Conservation (phyloP, 1,284 basidiomycete species). For the Vanrija pseudolonga region DNA sequence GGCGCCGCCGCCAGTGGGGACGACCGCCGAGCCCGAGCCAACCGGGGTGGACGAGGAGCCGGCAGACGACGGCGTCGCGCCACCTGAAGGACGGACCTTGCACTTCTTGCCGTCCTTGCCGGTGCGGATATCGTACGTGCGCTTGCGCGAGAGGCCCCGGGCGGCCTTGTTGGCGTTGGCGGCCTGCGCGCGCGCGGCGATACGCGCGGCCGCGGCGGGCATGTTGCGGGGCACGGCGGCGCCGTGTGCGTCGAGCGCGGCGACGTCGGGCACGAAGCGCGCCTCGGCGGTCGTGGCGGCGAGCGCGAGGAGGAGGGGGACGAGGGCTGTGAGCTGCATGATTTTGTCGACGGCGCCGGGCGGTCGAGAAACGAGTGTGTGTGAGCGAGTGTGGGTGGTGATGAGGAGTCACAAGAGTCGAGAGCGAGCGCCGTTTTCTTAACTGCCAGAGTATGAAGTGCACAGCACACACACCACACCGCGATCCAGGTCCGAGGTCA, state of each 20-base stretch:
- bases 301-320: conserved; percentile 28
- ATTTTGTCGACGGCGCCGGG: background rate
- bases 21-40: too few relatives aligned
- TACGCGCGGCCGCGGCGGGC: background rate
- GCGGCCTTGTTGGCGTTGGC: too few relatives aligned
- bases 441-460: background rate
- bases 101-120: background rate
- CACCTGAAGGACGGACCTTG: background rate
- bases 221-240: background rate
- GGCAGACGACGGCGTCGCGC: background rate
- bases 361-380: background rate
- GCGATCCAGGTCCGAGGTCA: background rate
- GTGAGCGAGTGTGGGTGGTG: background rate
- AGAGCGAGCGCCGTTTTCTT: background rate
- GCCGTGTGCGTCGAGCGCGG: background rate
- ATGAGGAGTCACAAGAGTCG: conserved; percentile 1
- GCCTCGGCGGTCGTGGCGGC: conserved; percentile 1
- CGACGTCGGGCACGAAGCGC: background rate
- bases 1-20: too few relatives aligned
- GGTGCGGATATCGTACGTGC: background rate
- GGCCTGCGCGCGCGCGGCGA: too few relatives aligned
- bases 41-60: background rate
- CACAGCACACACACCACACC: too few relatives aligned
- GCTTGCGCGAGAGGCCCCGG: too few relatives aligned
- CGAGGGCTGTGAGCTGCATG: conserved; percentile 28